A percentile compares a stretch with the other conserved stretches of the same genome.
phyloP scores from a whole-genome alignment of 306 rosid genomes.

The Cicer cuneatum region DNA sequence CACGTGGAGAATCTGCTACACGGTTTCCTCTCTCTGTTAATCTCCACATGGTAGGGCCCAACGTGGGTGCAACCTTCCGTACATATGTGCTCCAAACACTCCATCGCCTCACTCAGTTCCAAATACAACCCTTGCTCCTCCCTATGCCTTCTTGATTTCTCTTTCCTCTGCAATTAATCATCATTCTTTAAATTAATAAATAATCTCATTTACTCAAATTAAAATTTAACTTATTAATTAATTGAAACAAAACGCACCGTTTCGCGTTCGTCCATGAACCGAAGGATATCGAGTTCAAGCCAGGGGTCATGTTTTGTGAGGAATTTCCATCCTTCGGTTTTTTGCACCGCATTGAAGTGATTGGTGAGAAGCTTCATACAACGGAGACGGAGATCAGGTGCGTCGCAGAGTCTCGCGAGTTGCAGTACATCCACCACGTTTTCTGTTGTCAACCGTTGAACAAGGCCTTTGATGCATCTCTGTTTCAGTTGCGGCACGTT shows the following conservation, averaged over 20 bases:
- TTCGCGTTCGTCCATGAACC: constrained; percentile 84
- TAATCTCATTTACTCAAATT: background rate
- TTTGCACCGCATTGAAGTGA: constrained; percentile 73
- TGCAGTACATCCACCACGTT: constrained; percentile 89
- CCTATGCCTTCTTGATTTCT: constrained; percentile 60
- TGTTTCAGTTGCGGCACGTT: constrained; percentile 80
- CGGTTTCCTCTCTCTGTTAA: constrained; percentile 55
- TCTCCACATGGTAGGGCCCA: constrained; percentile 68
- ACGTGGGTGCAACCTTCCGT: constrained; percentile 83
- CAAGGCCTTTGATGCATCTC: constrained; percentile 63
- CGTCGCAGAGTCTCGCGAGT: constrained; percentile 86
- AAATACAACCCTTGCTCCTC: constrained; percentile 63
- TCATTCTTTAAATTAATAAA: background rate
- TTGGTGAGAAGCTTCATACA: constrained; percentile 68
- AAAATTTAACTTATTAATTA: background rate
- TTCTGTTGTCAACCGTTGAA: constrained; percentile 62
- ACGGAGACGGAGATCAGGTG: constrained; percentile 84
- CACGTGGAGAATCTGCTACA: constrained; percentile 75
- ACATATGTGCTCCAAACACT: constrained; percentile 92
- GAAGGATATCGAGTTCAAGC: constrained; percentile 83
- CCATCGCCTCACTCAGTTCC: constrained; percentile 92
- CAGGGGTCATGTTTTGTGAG: constrained; percentile 75
- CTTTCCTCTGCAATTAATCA: constrained; percentile 64
- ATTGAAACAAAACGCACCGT: constrained; percentile 47
- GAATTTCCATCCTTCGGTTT: constrained; percentile 88